Evolutionary conservation across 305 asterid genomes (phyloP), one percentile per base, ranked within the genome.

Genomic region (Solanum hybrid): DNA sequence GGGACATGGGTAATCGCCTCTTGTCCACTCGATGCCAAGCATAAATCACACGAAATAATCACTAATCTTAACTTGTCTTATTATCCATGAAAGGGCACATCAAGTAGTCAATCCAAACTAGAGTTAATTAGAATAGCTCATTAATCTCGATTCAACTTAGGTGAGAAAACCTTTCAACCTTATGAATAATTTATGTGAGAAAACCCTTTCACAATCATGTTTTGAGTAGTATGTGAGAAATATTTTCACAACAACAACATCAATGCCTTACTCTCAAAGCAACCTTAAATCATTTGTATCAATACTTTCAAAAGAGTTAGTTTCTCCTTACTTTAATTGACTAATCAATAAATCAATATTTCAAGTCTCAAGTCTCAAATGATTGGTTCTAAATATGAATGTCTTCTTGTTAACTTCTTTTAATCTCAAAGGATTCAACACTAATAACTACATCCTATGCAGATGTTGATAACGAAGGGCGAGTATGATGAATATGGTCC

Each of bases 401-500:
- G 24, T 57, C n/a, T 57, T 57, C n/a, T 57, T 6, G 20, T 57
- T 57, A 57, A 57, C 70, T 17, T 57, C 10, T 57, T 57, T 57
- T 57, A 57, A 57, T 3, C 24, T 57, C 70, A 57, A 20, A 1
- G 70, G n/a, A 57, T 57, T 57, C 24, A 57, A 57, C 70, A 57
- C 70, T 6, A 57, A 57, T 57, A 57, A 57, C 24, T 38, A 26
- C 20, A 45, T 87, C 27, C 14, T 26, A 34, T 89, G 83, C 83
- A 92, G 90, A 92, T 90, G 91, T 90, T 91, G 91, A 90, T 92
- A 29, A 29, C 87, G 3, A 89, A 89, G 88, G 88, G 91, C 8
- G 90, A 92, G 70, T 92, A 90, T 14, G 93, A 92, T 31, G 92
- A 92, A 57, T 89, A 81, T 37, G 92, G 91, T 70, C 91, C 92